Evolutionary conservation across 2,329 filamentous ascomycete genomes (phyloP), one percentile per base, ranked within the genome.

Genomic region (Cyphellophora europaea): DNA sequence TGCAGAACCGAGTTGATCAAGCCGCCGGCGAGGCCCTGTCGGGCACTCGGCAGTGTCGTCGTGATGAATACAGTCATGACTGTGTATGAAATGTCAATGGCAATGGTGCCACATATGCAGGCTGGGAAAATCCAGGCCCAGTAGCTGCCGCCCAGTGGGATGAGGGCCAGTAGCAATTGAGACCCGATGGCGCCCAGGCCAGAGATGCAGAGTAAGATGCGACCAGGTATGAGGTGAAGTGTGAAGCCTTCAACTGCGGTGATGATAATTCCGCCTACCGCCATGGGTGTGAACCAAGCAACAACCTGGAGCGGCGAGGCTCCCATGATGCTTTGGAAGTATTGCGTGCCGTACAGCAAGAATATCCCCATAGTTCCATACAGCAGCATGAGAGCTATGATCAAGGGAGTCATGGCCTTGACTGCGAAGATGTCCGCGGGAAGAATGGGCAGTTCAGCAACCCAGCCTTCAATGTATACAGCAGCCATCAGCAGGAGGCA

Each of bases 61-160:
- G 81, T 86, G 53, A 86, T 81, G 57, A 83, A 88, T 40, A 88
- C 72, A 49, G 82, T 87, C 12, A 77, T 73, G 1, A 87, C 71
- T 50, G 80, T 85, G 59, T 79, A 87, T 5, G 75, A 76, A 36
- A 87, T 75, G 50, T 89, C 83, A 40, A 87, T 76, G 12, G 79
- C 81, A 19, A 87, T 64, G 0, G 82, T 88, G 10, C 69, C 71
- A 43, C 76, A 74, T 3, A 71, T 58, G 62, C 67, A 69, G 2
- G 58, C 40, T 27, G 82, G 79, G 50, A 88, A 85, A 14, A 84
- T 67, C 49, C 72, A 87, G 0, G 77, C 72, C 83, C 82, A 89
- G 63, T 82, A 81, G 29, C 62, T 69, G 0, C 64, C 67, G 2
- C 64, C 58, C 2, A 60, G 52, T 0, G 79, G 79, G 12, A 78